Evolutionary conservation across 78 protist species (phyloP), one percentile per base, ranked within the genome.

Genomic region (Dictyostelium brefeldianum): DNA sequence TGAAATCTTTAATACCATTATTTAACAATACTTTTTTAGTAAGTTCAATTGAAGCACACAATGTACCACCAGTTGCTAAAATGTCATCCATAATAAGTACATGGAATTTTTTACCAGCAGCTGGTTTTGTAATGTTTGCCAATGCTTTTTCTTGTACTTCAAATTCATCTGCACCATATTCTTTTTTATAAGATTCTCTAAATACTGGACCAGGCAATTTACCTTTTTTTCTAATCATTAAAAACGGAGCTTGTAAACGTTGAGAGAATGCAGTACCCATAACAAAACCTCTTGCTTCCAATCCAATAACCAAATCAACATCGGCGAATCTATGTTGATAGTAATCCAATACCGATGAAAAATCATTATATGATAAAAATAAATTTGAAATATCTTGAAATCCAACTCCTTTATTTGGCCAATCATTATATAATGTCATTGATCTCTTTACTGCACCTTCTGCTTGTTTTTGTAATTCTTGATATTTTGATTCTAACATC

Each of bases 21-120:
- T 12, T 22, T 5, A 36, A 3, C 7, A 87, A 27, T 18, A 77
- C 62, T 50, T 87, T 87, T 48, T 50, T 74, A n/a, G 65, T 64
- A 6, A 87, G 31, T 31, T 87, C 92, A 1, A 87, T 87, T 4
- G 84, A 77, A 18, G 92, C 92, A 64, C 78, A 65, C 12, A 87
- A 11, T n/a, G 92, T 87, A 18, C 92, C 92, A 77, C 92, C 92
- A 29, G 92, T 77, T 4, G 92, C 92, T 27, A 87, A 47, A 56
- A 87, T 50, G 77, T 87, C 92, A 56, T 87, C 92, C 46, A 87
- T 53, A 14, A 87, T 77, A 6, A 87, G 17, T 31, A 87, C 83
- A 12, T 87, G 74, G 48, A 57, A 41, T 36, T 48, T 71, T 29
- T 43, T 74, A 18, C 22, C 56, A 36, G 43, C 2, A 8, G 5